These are phyloP conservation scores for Penicillium olsonii DNA, from an alignment of 2,329 filamentous ascomycete genomes.

Conservation along the genomic window DNA sequence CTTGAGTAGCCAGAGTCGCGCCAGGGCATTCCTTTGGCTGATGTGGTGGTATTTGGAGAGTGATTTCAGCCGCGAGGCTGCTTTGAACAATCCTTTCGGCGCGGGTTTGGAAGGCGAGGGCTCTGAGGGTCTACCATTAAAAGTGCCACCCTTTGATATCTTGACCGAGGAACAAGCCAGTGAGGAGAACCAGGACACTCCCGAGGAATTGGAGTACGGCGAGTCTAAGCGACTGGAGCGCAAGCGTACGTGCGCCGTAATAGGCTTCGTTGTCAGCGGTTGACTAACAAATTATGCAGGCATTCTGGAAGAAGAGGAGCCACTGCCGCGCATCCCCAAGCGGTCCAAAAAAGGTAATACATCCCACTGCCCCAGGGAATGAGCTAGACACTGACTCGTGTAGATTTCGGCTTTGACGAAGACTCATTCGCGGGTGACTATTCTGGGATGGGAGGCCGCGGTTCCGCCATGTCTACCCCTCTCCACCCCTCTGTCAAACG, in stretches of 20 bases:
- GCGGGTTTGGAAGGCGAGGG: constrained; percentile 47
- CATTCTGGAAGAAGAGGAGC: constrained; percentile 52
- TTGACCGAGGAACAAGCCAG: constrained; percentile 53
- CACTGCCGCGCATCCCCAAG: constrained; percentile 46
- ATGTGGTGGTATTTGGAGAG: constrained; percentile 99
- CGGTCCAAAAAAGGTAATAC: constrained; percentile 45
- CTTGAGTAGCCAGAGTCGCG: constrained; percentile 77
- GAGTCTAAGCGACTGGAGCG: constrained; percentile 51
- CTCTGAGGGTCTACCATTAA: constrained; percentile 46
- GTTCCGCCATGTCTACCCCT: constrained; percentile 39
- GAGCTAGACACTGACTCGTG: constrained; percentile 4
- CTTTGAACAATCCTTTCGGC: constrained; percentile 88
- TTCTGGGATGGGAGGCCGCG: constrained; percentile 29
- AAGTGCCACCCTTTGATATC: constrained; percentile 50
- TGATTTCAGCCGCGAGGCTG: constrained; percentile 86
- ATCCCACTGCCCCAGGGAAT: background rate
- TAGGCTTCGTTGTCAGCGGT: background rate
- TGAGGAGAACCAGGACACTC: constrained; percentile 52
- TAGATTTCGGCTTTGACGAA: constrained; percentile 36
- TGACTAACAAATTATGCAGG: constrained; percentile 28
- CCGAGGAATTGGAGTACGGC: constrained; percentile 51
- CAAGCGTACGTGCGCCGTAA: constrained; percentile 38
- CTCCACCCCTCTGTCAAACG: constrained; percentile 40
- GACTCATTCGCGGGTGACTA: constrained; percentile 35
- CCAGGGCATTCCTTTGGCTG: constrained; percentile 89